Conservation (phyloP, 805 yeast genomes). For the Cyberlindnera misumaiensis region DNA sequence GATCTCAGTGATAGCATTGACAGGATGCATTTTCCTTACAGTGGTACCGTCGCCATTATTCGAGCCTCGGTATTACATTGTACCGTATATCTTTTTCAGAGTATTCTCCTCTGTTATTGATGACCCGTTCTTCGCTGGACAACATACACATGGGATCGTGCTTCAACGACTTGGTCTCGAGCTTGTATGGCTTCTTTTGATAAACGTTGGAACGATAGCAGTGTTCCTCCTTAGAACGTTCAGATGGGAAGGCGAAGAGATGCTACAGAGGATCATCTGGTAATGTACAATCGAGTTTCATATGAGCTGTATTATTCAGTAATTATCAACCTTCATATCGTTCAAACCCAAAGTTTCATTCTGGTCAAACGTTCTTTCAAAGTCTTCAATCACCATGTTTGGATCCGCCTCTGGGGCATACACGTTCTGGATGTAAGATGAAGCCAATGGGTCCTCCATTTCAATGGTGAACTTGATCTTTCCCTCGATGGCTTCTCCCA, state of each 20-base stretch:
- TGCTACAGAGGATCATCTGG: conserved; percentile 84
- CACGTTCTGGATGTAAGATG: conserved; percentile 94
- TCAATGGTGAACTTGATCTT: conserved; percentile 72
- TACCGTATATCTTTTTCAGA: conserved; percentile 77
- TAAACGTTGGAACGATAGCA: conserved; percentile 46
- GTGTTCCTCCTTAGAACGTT: conserved; percentile 61
- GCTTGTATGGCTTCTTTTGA: conserved; percentile 49
- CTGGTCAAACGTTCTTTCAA: conserved; percentile 81
- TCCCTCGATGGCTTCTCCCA: conserved; percentile 78
- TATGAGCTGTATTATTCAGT: background rate
- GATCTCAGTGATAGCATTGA: conserved; percentile 42
- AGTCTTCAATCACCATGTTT: conserved; percentile 86
- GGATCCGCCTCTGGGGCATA: conserved; percentile 99
- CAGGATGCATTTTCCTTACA: conserved; percentile 48
- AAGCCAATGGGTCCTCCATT: conserved; percentile 93
- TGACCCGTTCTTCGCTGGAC: conserved; percentile 21
- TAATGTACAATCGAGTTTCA: conserved; percentile 24
- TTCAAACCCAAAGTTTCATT: conserved; percentile 86
- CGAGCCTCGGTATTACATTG: conserved; percentile 88
- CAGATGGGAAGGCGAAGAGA: conserved; percentile 56
- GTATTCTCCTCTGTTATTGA: conserved; percentile 40
- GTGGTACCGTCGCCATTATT: conserved; percentile 86
- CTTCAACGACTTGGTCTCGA: conserved; percentile 43
- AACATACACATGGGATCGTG: conserved; percentile 15
- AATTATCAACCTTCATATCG: conserved; percentile 29